A percentile compares a stretch with the other conserved stretches of the same genome.
Conservation (phyloP, 495 filamentous ascomycete species). For the Oidiodendron maius region DNA sequence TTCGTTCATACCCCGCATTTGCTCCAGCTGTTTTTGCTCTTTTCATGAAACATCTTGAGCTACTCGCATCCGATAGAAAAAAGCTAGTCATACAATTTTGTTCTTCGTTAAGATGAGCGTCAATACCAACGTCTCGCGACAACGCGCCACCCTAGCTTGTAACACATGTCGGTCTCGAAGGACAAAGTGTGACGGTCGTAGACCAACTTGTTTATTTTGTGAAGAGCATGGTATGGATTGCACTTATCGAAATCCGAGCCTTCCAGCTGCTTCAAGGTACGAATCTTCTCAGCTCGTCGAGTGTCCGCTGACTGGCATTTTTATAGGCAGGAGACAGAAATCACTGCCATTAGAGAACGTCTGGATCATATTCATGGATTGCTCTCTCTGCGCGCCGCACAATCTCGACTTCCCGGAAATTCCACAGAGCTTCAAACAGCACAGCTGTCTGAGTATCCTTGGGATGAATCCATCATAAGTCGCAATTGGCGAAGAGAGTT, state of each 20-base stretch:
- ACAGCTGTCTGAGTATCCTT: neutral
- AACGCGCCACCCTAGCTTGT: conserved; percentile 5
- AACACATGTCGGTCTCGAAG: conserved; percentile 10
- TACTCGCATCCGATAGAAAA: too few relatives aligned
- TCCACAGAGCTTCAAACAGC: too few relatives aligned
- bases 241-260: neutral
- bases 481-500: conserved; percentile 12
- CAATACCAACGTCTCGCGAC: too few relatives aligned
- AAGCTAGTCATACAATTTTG: too few relatives aligned
- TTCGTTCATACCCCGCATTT: too few relatives aligned
- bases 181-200: conserved; percentile 10
- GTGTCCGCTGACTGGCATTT: neutral
- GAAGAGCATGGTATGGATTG: conserved; percentile 7
- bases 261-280: conserved; percentile 4
- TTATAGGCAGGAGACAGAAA: neutral
- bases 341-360: conserved; percentile 1
- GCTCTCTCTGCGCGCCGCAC: neutral
- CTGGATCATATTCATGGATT: conserved; percentile 3
- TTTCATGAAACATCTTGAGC: too few relatives aligned
- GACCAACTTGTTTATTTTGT: conserved; percentile 8
- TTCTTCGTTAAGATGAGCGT: too few relatives aligned
- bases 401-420: too few relatives aligned
- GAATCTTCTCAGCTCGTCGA: neutral
- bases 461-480: conserved; percentile 14
- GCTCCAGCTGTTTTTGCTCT: too few relatives aligned